Evolutionary conservation across 2,329 filamentous ascomycete species (phyloP), one percentile per base, ranked within the genome.

Genomic region (Venturia oleaginea): DNA sequence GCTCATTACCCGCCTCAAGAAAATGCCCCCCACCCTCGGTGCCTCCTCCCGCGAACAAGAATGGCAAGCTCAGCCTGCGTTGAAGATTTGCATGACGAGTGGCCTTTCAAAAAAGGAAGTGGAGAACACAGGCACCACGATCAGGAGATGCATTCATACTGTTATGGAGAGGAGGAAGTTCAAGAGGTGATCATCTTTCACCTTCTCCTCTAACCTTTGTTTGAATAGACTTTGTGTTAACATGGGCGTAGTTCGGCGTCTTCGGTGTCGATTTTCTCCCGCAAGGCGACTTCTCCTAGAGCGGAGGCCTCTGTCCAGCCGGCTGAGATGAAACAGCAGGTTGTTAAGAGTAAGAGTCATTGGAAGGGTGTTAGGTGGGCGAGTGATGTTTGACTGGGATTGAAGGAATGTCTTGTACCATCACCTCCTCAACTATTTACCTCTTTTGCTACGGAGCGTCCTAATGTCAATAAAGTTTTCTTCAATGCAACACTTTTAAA

Each of bases 71-170:
- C 82, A 84, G 69, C 91, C 94, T 11, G 91, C 91, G 0, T 82
- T 99, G 67, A 97, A 97, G 78, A 85, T 97, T 15, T 97, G 93
- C 73, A 81, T 97, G 63, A 96, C 92, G 0, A 90, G 85, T 5
- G 94, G 90, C 1, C 79, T 99, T 67, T 89, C 90, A 30, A 95
- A 90, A 80, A 97, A 96, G 79, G 94, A 99, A 75, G 89, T 92
- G 64, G 95, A 99, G 78, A 96, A 95, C 80, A 91, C 94, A 0
- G 94, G 92, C 17, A 86, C 88, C 8, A 87, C 85, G 11, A 92
- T 99, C 69, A 83, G 93, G 66, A 92, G 97, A 77, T 93, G 94
- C 17, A 90, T 97, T 69, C 96, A 92, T 62, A 97, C 96, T 78
- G 86, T 97, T 67, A 86, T 99, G 82, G 62, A 63, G 32, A 54